Evolutionary conservation across 176 grass and related monocot genomes (phyloP), one percentile per base, ranked within the genome.

Genomic region (Oryza punctata): DNA sequence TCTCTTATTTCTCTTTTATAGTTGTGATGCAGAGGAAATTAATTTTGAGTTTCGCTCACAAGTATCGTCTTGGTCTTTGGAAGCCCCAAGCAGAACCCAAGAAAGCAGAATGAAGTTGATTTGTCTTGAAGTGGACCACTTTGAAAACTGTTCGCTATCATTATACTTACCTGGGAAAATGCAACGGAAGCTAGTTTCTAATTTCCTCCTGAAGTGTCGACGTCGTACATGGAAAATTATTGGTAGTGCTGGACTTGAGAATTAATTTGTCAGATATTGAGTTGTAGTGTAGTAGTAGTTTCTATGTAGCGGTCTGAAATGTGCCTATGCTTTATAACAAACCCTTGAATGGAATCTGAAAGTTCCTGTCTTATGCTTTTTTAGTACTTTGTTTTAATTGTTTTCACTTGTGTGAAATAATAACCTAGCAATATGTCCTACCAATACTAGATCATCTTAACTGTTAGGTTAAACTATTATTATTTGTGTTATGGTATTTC

Each of bases 21-120:
- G 4, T n/a, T 87, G 40, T 76, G 40, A 30, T 88, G 74, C 92
- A 94, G 95, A 94, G 90, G 27, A 97, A 93, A 41, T 73, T 97
- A 77, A 94, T 94, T 74, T 75, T 97, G 68, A 91, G 76, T 78
- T 97, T 93, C 50, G 86, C 95, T 5, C 95, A 94, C 16, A 97
- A 94, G 84, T 92, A 91, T 67, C 87, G 92, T 6, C 86, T 97
- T 77, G 90, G 95, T 73, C 90, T 97, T 63, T 97, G 92, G 95
- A 97, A 84, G 84, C 92, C 95, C 24, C 65, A 28, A 16, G 90
- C 67, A 85, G 88, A 86, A 26, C 69, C 70, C 32, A 85, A 43
- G 47, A 94, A 91, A 88, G 76, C 47, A 1, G 70, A 87, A 50
- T 89, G 35, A 87, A 76, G 23, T 63, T 88, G 2, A 10, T 63